These are phyloP conservation scores for Cinnamomum micranthum DNA, from an alignment of 164 flowering plant species.

Conservation along the genomic window DNA sequence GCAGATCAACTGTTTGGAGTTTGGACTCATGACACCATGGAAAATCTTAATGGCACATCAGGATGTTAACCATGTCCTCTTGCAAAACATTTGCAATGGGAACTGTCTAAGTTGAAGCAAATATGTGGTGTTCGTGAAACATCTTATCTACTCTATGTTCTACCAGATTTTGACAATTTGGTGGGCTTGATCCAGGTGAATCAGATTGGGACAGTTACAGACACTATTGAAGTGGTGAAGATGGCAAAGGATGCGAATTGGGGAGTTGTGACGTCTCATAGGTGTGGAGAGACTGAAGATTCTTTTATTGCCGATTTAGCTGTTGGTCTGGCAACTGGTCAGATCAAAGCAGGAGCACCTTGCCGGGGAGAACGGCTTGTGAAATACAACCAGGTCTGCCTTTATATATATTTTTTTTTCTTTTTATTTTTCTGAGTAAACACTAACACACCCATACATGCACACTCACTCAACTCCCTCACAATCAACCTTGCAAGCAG, in stretches of 20 bases:
- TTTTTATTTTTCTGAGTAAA: background rate
- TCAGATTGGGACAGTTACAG: slow-evolving; percentile 91
- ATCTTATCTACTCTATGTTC: background rate
- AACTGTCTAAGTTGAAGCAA: no score
- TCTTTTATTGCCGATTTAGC: slow-evolving; percentile 83
- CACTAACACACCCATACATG: background rate
- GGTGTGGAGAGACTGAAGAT: slow-evolving; percentile 96
- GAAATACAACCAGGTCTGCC: slow-evolving; percentile 84
- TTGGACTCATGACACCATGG: background rate
- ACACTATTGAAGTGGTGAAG: slow-evolving; percentile 87
- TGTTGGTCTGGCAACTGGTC: slow-evolving; percentile 82
- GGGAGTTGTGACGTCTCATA: slow-evolving; percentile 89
- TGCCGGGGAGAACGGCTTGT: slow-evolving; percentile 90
- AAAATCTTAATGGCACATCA: background rate
- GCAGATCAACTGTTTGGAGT: background rate
- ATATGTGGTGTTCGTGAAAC: background rate
- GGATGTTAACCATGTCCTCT: background rate
- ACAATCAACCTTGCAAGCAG: no score
- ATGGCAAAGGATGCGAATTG: slow-evolving; percentile 81
- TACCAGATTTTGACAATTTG: background rate
- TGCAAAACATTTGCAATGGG: no score
- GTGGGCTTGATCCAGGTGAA: slow-evolving; percentile 44
- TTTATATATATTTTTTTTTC: background rate
- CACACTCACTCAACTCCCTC: no score
- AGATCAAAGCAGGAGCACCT: slow-evolving; percentile 94